Percentiles rank a stretch among this genome's conserved stretches.
Conservation (phyloP, 2,329 filamentous ascomycete genomes). For the Neopestalotiopsis sp. region DNA sequence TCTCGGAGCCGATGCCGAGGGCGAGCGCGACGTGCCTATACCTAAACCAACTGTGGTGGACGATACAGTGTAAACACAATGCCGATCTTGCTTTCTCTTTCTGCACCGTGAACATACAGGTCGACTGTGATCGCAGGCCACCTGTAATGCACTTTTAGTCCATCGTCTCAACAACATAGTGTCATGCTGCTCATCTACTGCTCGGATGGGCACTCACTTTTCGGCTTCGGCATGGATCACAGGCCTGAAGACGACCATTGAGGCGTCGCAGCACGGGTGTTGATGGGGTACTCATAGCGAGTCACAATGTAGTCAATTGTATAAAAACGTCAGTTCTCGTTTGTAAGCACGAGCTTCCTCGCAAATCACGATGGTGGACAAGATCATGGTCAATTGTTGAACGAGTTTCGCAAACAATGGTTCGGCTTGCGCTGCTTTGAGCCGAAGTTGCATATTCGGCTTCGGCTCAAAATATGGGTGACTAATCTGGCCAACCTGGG, state of each 20-base stretch:
- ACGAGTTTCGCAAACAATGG: background rate
- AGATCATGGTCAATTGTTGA: background rate
- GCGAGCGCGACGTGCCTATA: slow-evolving; percentile 2
- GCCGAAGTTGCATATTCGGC: background rate
- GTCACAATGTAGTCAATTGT: background rate
- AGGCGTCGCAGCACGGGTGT: slow-evolving; percentile 14
- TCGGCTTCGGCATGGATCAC: slow-evolving; percentile 21
- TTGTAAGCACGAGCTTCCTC: background rate
- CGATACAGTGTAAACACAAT: slow-evolving; percentile 42
- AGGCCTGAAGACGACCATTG: slow-evolving; percentile 21
- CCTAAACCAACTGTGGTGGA: slow-evolving; percentile 18
- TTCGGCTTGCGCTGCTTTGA: background rate
- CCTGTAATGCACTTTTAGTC: slow-evolving; percentile 26
- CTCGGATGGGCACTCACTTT: slow-evolving; percentile 13
- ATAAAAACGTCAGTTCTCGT: background rate
- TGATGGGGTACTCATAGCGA: background rate
- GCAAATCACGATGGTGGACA: background rate
- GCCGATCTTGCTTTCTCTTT: slow-evolving; percentile 32
- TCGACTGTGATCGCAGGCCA: slow-evolving; percentile 48
- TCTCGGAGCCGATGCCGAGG: slow-evolving; percentile 16
- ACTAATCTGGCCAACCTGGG: background rate
- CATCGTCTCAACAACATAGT: background rate
- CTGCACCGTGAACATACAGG: slow-evolving; percentile 45
- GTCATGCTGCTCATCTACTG: background rate
- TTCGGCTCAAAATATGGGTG: background rate